Conservation (phyloP, 148 eudicot genomes). For the Arctostaphylos glauca region DNA sequence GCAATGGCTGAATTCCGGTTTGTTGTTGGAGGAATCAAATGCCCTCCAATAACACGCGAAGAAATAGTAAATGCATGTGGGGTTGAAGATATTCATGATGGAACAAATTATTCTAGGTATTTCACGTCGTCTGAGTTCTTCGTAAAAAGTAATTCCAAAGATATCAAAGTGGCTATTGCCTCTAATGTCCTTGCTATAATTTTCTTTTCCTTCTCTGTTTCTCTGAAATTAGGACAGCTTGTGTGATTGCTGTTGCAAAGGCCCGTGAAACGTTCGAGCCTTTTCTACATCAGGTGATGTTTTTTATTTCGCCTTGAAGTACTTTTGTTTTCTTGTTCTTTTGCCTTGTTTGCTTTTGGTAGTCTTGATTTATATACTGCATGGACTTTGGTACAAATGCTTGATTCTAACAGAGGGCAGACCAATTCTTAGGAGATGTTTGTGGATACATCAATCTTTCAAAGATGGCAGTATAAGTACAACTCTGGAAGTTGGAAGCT, state of each 20-base stretch:
- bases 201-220: slow-evolving; percentile 13
- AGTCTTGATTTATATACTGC: not conserved
- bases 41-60: slow-evolving; percentile 96
- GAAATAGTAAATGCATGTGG: slow-evolving; percentile 99
- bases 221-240: slow-evolving; percentile 68
- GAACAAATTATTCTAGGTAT: slow-evolving; percentile 95
- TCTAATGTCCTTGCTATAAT: not conserved
- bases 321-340: slow-evolving; percentile 1
- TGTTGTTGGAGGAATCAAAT: slow-evolving; percentile 94
- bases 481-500: not conserved
- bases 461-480: not conserved
- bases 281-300: slow-evolving; percentile 85
- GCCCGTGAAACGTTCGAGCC: slow-evolving; percentile 99
- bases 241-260: slow-evolving; percentile 97
- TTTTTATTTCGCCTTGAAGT: not conserved
- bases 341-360: not conserved
- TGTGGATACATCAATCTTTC: not conserved
- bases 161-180: slow-evolving; percentile 1
- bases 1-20: slow-evolving; percentile 99
- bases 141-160: slow-evolving; percentile 10
- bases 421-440: not conserved
- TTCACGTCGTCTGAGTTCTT: slow-evolving; percentile 14
- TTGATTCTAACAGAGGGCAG: not conserved
- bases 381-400: not conserved
- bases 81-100: slow-evolving; percentile 99